Base-by-base conservation (phyloP, 805 yeast species). In the Wickerhamomyces alni region DNA sequence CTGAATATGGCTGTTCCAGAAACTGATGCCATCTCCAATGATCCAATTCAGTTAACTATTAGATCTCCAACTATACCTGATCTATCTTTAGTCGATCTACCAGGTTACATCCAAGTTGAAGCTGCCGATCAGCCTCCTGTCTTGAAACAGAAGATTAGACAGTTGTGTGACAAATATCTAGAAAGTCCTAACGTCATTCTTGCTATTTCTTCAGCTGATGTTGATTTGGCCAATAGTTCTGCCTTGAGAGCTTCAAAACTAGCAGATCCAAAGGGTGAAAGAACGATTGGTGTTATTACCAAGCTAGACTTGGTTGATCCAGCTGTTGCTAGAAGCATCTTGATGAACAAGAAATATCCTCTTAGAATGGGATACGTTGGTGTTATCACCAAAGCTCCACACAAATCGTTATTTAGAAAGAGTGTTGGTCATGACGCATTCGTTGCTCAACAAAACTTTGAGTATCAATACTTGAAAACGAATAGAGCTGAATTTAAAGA, bases 171-270 rank as follows among this genome's bases (percentile, higher is more conserved):
- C 49, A 77, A 78, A 57, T 93, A 93, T 56, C 70, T 93, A 44
- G 87, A 84, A 54, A 81, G 83, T 13, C 99, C 99, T 17, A 93
- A 93, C 56, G 87, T 93, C 37, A 93, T 93, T 30, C 69, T 93
- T 51, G 99, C 99, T 0, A 93, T 94, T 19, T 87, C 96, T 10
- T 87, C 99, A 0, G 99, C 99, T 0, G 98, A 93, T 62, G 99
- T 93, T 2, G 99, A 93, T 67, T 68, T 93, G 52, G 99, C 99
- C 1, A 93, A 93, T 60, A 87, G 97, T 25, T 77, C 96, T 2
- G 98, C 99, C 0, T 72, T 93, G 42, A 70, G 95, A 41, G 97
- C 99, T 0, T 83, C 96, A 7, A 82, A 89, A 47, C 44, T 70
- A 13, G 89, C 93, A 0, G 99, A 93, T 59, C 99, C 99, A 15